Percentiles rank a stretch among this genome's conserved stretches.
These are phyloP conservation scores for Simplicillium aogashimaense DNA, from an alignment of 2,329 filamentous ascomycete species.

Conservation along the genomic window DNA sequence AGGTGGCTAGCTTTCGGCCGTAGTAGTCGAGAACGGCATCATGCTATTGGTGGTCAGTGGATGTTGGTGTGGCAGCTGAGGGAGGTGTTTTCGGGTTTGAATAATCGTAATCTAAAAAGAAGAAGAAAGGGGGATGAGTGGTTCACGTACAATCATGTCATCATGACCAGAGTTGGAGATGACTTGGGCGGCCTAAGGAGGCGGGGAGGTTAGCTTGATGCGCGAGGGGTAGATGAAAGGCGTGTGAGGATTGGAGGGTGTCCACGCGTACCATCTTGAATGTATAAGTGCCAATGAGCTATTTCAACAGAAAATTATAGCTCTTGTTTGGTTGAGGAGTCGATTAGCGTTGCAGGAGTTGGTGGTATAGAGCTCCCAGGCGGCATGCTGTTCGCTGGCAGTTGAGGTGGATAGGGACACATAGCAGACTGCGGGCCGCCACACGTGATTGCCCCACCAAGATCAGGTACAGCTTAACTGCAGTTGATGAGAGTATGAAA, in stretches of 20 bases:
- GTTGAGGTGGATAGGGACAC: conserved; percentile 4
- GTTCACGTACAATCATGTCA: conserved; percentile 91
- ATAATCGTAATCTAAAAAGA: conserved; percentile 2
- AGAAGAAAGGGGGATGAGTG: conserved; percentile 4
- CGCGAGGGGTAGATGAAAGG: neutral
- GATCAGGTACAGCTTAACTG: no score
- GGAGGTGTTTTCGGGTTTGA: conserved; percentile 2
- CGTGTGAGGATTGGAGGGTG: neutral
- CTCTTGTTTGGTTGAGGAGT: neutral
- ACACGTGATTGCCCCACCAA: conserved; percentile 4
- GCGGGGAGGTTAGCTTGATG: conserved; percentile 16
- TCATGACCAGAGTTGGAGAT: conserved; percentile 58
- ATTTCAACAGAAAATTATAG: neutral
- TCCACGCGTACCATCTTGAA: conserved; percentile 4
- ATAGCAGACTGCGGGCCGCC: conserved; percentile 2
- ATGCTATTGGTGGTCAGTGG: conserved; percentile 46
- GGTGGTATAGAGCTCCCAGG: no score
- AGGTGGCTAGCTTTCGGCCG: conserved; percentile 88
- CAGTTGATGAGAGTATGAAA: no score
- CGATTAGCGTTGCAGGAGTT: no score
- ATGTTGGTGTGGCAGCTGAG: conserved; percentile 8
- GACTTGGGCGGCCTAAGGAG: conserved; percentile 28
- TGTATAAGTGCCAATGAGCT: neutral
- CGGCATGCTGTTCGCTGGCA: no score
- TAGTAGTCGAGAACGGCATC: conserved; percentile 99